These are phyloP conservation scores for Inga oerstediana DNA, from an alignment of 306 rosid species.

Conservation along the genomic window DNA sequence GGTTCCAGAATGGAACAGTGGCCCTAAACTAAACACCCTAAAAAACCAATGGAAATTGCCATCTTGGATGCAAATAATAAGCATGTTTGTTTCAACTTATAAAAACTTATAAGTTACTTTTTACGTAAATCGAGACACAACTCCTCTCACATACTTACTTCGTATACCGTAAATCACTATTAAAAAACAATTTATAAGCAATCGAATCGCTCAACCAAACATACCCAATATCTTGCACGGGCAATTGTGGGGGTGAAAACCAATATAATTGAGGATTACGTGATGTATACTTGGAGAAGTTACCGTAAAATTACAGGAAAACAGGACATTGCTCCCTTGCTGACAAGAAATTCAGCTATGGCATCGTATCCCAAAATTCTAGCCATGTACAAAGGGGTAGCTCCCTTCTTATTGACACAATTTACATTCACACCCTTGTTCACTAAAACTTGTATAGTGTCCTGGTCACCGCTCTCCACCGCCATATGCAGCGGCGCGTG, in stretches of 20 bases:
- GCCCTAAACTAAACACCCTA: not conserved
- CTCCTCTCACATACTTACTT: no score
- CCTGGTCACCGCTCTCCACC: slow-evolving; percentile 58
- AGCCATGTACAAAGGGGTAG: slow-evolving; percentile 70
- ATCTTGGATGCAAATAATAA: not conserved
- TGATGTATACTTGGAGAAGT: not conserved
- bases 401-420: slow-evolving; percentile 49
- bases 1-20: not conserved
- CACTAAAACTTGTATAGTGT: slow-evolving; percentile 48
- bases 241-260: not conserved
- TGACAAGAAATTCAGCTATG: slow-evolving; percentile 51
- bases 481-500: slow-evolving; percentile 80
- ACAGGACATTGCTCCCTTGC: slow-evolving; percentile 46
- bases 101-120: no score
- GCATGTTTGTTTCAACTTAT: no score
- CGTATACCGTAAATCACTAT: no score
- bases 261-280: not conserved
- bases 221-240: not conserved
- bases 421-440: slow-evolving; percentile 56
- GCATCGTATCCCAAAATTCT: slow-evolving; percentile 57
- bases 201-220: no score
- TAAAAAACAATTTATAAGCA: no score
- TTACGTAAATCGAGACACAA: no score
- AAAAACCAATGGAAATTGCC: not conserved
- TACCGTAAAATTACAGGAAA: not conserved